phyloP scores from a whole-genome alignment of 2,329 filamentous ascomycete species.

The Talaromyces sp. region DNA sequence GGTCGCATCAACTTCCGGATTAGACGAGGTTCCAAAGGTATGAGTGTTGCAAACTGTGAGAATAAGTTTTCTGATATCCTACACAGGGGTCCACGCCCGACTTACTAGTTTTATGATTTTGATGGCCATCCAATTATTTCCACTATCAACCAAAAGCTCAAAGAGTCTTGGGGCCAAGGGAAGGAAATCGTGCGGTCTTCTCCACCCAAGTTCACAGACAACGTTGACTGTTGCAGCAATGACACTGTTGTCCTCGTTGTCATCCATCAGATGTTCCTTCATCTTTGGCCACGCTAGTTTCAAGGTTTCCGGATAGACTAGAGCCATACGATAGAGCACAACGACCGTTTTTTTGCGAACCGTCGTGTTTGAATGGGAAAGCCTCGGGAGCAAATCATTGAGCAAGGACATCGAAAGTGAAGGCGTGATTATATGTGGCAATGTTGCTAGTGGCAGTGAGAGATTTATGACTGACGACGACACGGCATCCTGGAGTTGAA shows the following conservation, averaged over 20 bases:
- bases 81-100: constrained; percentile 11
- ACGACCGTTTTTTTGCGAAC: constrained; percentile 96
- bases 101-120: constrained; percentile 93
- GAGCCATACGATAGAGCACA: constrained; percentile 83
- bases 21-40: constrained; percentile 83
- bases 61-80: constrained; percentile 19
- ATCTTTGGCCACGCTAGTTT: constrained; percentile 95
- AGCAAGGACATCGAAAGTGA: constrained; percentile 87
- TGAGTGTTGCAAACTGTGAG: constrained; percentile 81
- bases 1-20: constrained; percentile 89
- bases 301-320: constrained; percentile 95
- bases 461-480: constrained; percentile 72
- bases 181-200: constrained; percentile 87
- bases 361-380: constrained; percentile 78
- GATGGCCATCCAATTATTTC: constrained; percentile 99
- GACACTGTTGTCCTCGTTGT: constrained; percentile 83
- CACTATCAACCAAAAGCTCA: constrained; percentile 82
- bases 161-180: constrained; percentile 88
- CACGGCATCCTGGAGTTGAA: constrained; percentile 44
- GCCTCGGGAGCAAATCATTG: constrained; percentile 76
- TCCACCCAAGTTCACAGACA: constrained; percentile 91
- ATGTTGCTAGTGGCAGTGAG: constrained; percentile 76
- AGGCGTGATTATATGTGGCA: constrained; percentile 93
- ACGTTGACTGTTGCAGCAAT: constrained; percentile 96
- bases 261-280: constrained; percentile 87